Conservation (phyloP, 805 yeast species). For the Blastobotrys chiropterorum region DNA sequence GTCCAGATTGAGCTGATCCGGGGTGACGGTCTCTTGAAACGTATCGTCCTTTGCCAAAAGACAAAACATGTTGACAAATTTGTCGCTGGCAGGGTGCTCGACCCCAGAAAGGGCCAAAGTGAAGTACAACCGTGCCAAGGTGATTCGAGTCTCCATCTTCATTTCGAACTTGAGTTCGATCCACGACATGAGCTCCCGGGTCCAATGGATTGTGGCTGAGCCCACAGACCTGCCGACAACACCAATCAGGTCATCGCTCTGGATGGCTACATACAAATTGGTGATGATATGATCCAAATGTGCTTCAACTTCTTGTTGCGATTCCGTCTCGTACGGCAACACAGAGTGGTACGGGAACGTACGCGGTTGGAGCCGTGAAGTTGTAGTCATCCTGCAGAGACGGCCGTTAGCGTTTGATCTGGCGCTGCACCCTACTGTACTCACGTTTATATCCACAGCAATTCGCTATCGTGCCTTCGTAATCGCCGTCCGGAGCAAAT, state of each 20-base stretch:
- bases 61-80: constrained; percentile 58
- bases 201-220: constrained; percentile 69
- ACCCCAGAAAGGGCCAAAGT: constrained; percentile 67
- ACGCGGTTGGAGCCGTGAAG: constrained; percentile 21
- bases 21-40: constrained; percentile 29
- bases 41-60: constrained; percentile 46
- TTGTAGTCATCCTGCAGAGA: neutral
- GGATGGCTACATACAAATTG: constrained; percentile 71
- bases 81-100: constrained; percentile 53
- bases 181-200: constrained; percentile 76
- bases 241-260: constrained; percentile 70
- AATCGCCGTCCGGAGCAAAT: no score
- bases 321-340: constrained; percentile 72
- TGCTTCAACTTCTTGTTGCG: constrained; percentile 58
- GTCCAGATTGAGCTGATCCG: constrained; percentile 41
- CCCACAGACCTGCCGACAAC: constrained; percentile 52
- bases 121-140: constrained; percentile 63
- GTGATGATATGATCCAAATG: constrained; percentile 76
- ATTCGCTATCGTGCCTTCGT: no score
- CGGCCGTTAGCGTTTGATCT: neutral
- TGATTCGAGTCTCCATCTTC: constrained; percentile 58
- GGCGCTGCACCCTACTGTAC: no score
- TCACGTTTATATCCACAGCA: neutral
- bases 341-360: constrained; percentile 36
- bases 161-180: constrained; percentile 70